These are phyloP conservation scores for Terfezia boudieri DNA, from an alignment of 495 filamentous ascomycete genomes.

Conservation along the genomic window DNA sequence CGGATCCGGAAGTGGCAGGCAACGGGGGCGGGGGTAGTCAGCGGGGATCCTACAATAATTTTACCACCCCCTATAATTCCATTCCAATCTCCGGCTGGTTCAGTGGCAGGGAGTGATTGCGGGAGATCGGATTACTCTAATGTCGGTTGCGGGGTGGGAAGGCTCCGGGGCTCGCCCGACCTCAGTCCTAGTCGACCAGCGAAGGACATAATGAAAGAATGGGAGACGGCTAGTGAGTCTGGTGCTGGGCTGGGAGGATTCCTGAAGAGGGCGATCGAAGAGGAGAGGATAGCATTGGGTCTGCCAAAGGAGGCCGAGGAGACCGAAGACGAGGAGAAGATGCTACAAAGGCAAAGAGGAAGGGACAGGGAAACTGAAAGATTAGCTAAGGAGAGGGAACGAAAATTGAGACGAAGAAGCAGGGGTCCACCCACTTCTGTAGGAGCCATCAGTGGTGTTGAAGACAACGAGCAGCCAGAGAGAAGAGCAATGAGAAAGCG, in stretches of 20 bases:
- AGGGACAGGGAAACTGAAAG: slow-evolving; percentile 12
- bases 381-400: slow-evolving; percentile 14
- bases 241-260: neutral
- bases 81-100: neutral
- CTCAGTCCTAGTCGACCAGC: neutral
- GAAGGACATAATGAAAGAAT: neutral
- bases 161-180: neutral
- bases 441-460: neutral
- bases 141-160: neutral
- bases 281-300: neutral
- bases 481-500: neutral
- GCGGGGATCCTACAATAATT: slow-evolving; percentile 9
- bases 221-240: neutral
- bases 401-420: slow-evolving; percentile 14
- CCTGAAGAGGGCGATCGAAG: neutral
- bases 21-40: slow-evolving; percentile 16
- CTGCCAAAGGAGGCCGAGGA: neutral
- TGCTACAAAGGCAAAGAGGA: slow-evolving; percentile 13
- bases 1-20: slow-evolving; percentile 17
- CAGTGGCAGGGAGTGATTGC: neutral
- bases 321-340: slow-evolving; percentile 13
- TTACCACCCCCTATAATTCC: slow-evolving; percentile 10
- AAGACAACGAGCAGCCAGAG: neutral
- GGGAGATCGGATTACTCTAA: neutral
- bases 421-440: neutral